Evolutionary conservation across 371 early-diverging fungal species (phyloP), one percentile per base, ranked within the genome.

Genomic region (Sporodiniella umbellata): DNA sequence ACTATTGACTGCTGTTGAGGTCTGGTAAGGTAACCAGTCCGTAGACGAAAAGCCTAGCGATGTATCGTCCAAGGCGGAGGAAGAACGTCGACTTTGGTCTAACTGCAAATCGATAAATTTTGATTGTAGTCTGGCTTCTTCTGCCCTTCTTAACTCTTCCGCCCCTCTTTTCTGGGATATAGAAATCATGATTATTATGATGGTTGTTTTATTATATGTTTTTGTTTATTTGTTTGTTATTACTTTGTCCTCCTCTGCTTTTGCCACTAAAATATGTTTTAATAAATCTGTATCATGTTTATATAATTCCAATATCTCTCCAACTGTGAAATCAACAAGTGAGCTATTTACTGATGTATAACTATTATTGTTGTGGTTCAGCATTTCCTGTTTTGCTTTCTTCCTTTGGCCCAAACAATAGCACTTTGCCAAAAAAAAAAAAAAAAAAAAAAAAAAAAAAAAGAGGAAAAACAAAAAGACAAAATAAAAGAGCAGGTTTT

Each of bases 171-270:
- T 49, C 76, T 75, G 50, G 33, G 24, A 21, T 24, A 26, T 33
- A 6, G 21, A 11, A 40, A 49, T 22, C 19, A 3, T 23, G 12
- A 35, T 19, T 17, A 51, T 10, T 46, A n/a, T 38, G 45, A 11
- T 12, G 50, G 15, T 39, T 14, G 18, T 31, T 7, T 6, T 22
- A 26, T 35, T 17, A n/a, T n/a, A n/a, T n/a, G n/a, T n/a, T n/a
- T n/a, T n/a, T n/a, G n/a, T n/a, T n/a, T n/a, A n/a, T 18, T 38
- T 59, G 17, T n/a, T 12, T 18, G 39, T n/a, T 14, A 37, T 58
- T 65, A 70, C 79, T 56, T 74, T 79, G 28, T 79, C 79, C 50
- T 79, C 79, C 53, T 78, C 79, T 8, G 77, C 63, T 45, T 79
- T 79, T 8, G 79, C 72, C n/a, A 47, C 55, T 14, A 79, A 55